Evolutionary conservation across 192 early-diverging fungal genomes (phyloP), one percentile per base, ranked within the genome.

Genomic region (Mortierella antarctica): DNA sequence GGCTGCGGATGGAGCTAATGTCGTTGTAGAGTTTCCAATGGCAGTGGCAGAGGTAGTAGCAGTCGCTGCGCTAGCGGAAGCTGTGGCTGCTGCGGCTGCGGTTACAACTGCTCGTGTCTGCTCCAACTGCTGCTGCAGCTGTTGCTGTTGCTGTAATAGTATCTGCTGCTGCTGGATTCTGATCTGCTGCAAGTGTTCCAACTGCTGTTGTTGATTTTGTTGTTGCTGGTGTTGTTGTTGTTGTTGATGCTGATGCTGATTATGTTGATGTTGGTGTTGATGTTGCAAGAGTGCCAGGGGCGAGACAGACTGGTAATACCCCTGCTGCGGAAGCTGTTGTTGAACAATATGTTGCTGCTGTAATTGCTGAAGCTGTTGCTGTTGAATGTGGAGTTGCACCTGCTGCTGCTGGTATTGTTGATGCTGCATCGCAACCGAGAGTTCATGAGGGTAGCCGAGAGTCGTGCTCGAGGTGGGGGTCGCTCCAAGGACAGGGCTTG

Each of bases 391-490:
- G 7, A 66, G 57, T 23, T 73, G 71, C 0, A 73, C 41, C 18
- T 74, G 73, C 21, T 74, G 73, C 31, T 74, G 73, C 23, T 74
- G 73, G 18, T 67, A 14, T 53, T 75, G 73, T 20, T 75, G 73
- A 48, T 75, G 58, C 47, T 76, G 74, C 55, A 76, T 56, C 5
- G 61, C 74, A 40, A 69, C 60, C 2, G 74, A 76, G 10, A 76
- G 61, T 6, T 76, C 74, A 45, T 53, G 61, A 1, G 23, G n/a
- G 40, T 65, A 69, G 21, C 50, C 58, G 39, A 62, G 9, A 5
- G 10, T 23, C 7, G 69, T 45, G 11, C 53, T 46, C 18, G 66
- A 31, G 31, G 31, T 2, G 31, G 31, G 31, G 3, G 31, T 49
- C 6, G 67, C 74, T 45, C 74, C 67, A 1, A 69, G 21, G 13